phyloP scores from a whole-genome alignment of 768 basidiomycete genomes.

The Pleurotus tuoliensis region DNA sequence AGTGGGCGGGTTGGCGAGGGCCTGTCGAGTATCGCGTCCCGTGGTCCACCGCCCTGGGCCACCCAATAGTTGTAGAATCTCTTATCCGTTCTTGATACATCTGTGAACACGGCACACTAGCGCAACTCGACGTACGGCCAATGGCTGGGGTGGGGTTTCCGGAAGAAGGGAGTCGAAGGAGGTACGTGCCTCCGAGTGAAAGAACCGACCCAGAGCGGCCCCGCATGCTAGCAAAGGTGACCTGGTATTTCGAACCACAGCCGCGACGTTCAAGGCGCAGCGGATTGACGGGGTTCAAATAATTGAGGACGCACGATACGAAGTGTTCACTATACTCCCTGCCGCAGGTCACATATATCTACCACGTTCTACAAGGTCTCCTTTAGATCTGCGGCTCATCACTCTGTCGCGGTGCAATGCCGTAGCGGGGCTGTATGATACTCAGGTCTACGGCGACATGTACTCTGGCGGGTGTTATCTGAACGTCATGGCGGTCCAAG shows the following conservation, averaged over 20 bases:
- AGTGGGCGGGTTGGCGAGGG: conserved; percentile 4
- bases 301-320: not conserved
- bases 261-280: not conserved
- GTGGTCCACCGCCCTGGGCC: not conserved
- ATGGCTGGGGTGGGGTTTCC: not conserved
- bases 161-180: not conserved
- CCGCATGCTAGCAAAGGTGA: not conserved
- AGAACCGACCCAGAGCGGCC: not conserved
- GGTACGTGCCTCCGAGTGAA: not conserved
- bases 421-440: not conserved
- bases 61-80: not conserved
- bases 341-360: not conserved
- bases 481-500: not conserved
- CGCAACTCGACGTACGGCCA: not conserved
- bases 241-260: not conserved
- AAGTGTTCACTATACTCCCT: not conserved
- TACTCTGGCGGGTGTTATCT: not conserved
- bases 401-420: not conserved
- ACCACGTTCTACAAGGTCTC: not conserved
- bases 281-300: not conserved
- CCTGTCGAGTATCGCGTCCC: not conserved
- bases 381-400: not conserved
- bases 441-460: not conserved
- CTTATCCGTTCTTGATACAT: not conserved
- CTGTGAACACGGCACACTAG: not conserved